A percentile compares a stretch with the other conserved stretches of the same genome.
Evolutionary conservation across 257 asterid genomes (phyloP).

Genomic region (Solanum sparsipilum): DNA sequence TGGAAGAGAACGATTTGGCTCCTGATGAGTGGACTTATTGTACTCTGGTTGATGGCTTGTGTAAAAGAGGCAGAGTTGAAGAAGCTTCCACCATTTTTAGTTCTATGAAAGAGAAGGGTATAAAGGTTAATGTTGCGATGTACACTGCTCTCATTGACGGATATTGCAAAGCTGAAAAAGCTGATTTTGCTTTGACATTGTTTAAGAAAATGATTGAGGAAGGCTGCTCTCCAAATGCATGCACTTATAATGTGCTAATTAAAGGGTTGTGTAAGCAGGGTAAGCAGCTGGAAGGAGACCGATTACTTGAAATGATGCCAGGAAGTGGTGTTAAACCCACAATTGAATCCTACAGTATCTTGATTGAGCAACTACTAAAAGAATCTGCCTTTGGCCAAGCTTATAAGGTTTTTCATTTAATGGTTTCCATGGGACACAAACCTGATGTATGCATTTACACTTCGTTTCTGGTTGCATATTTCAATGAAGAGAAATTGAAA

Average conservation of each 20-base stretch:
- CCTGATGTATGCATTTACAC: slow-evolving; percentile 73
- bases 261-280: slow-evolving; percentile 48
- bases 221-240: slow-evolving; percentile 36
- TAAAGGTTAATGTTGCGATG: slow-evolving; percentile 33
- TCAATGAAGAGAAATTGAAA: slow-evolving; percentile 58
- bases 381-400: slow-evolving; percentile 49
- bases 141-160: slow-evolving; percentile 57
- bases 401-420: slow-evolving; percentile 27
- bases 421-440: slow-evolving; percentile 38
- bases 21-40: slow-evolving; percentile 61
- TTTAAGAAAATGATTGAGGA: slow-evolving; percentile 45
- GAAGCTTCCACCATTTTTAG: slow-evolving; percentile 35
- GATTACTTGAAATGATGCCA: slow-evolving; percentile 37
- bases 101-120: slow-evolving; percentile 39
- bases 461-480: slow-evolving; percentile 58
- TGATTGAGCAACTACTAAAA: slow-evolving; percentile 52
- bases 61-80: slow-evolving; percentile 42
- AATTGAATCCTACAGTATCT: slow-evolving; percentile 41
- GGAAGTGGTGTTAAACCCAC: slow-evolving; percentile 39
- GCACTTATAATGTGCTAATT: slow-evolving; percentile 53
- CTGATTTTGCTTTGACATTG: slow-evolving; percentile 36
- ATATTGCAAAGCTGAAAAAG: slow-evolving; percentile 34
- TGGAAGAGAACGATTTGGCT: slow-evolving; percentile 42
- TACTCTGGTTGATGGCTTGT: slow-evolving; percentile 41
- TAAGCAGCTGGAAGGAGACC: slow-evolving; percentile 35